Percentiles rank a stretch among this genome's conserved stretches.
phyloP scores from a whole-genome alignment of 768 basidiomycete species.

The Hypsizygus marmoreus region DNA sequence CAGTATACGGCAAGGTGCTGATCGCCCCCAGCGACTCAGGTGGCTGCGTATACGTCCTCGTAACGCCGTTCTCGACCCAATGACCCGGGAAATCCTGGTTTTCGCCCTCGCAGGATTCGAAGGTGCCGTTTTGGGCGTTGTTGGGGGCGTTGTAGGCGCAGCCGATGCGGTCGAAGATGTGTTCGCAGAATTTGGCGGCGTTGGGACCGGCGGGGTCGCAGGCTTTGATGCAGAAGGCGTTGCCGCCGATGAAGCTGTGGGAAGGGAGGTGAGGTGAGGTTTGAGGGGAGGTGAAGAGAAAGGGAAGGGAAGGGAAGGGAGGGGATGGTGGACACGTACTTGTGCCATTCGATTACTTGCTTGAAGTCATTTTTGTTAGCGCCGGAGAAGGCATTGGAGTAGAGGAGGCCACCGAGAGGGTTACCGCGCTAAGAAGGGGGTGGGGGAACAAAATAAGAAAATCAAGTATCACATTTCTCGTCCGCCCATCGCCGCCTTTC shows the following conservation, averaged over 20 bases:
- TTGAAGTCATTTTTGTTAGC: conserved; percentile 34
- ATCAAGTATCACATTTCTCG: too few relatives aligned
- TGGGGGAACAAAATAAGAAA: conserved; percentile 1
- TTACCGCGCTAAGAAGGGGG: conserved; percentile 14
- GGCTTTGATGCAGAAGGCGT: conserved; percentile 57
- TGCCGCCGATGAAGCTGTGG: conserved; percentile 59
- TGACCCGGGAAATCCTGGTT: conserved; percentile 39
- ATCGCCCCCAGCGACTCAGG: conserved; percentile 44
- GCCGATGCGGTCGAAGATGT: conserved; percentile 66
- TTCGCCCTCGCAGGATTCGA: conserved; percentile 55
- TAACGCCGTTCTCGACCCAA: conserved; percentile 17
- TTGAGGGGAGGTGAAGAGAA: background rate
- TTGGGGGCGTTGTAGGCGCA: conserved; percentile 62
- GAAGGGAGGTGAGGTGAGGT: background rate
- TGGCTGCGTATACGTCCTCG: conserved; percentile 43
- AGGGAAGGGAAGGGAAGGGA: conserved; percentile 10
- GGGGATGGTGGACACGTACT: conserved; percentile 34
- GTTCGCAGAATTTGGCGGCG: conserved; percentile 50
- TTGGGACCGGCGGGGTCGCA: conserved; percentile 54
- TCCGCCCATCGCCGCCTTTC: too few relatives aligned
- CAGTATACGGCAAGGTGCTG: conserved; percentile 41
- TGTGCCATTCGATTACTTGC: conserved; percentile 62
- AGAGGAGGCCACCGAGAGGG: conserved; percentile 18
- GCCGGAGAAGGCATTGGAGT: conserved; percentile 21
- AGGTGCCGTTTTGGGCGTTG: conserved; percentile 49